Evolutionary conservation across 805 yeast genomes (phyloP), one percentile per base, ranked within the genome.

Genomic region (Nakazawaea pomicola): DNA sequence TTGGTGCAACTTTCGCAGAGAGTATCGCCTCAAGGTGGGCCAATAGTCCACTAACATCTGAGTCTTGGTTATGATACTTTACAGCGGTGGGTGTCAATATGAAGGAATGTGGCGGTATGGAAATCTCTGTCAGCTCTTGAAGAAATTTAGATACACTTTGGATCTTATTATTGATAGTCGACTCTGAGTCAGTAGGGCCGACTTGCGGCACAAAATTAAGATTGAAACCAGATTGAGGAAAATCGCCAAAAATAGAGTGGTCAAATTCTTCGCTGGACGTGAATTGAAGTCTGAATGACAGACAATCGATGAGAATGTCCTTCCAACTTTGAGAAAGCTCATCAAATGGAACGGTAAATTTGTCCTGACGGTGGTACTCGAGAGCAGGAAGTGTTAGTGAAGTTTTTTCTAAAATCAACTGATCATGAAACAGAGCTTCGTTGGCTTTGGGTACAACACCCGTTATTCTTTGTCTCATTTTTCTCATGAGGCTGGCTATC

Each of bases 241-340:
- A 33, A 28, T 37, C 35, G 3, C 45, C 41, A 24, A 42, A 37
- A 4, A 42, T 29, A 6, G 45, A 42, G 17, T 28, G 35, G 19
- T 42, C 41, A 21, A 27, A 41, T 10, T 14, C 9, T 12, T 25
- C 30, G 20, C 15, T 11, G 4, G 25, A 14, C 8, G 41, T 19
- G 29, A 11, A 31, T 21, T 36, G 29, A 15, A 36, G 23, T 8
- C 25, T 25, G 15, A 32, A 20, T 12, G 40, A 30, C 4, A 28
- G 15, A 17, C 38, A 23, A 14, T 23, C 29, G 9, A 11, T 8
- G 6, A 37, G 12, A 8, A 37, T 10, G 4, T 6, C n/a, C 11
- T n/a, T 20, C 38, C 37, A 39, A 4, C 14, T 15, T 12, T 11
- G 17, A 5, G 28, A 31, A 9, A 36, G n/a, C 9, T 11, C 9